Evolutionary conservation across 2,329 filamentous ascomycete genomes (phyloP).

Genomic region (Cordyceps pruinosa): DNA sequence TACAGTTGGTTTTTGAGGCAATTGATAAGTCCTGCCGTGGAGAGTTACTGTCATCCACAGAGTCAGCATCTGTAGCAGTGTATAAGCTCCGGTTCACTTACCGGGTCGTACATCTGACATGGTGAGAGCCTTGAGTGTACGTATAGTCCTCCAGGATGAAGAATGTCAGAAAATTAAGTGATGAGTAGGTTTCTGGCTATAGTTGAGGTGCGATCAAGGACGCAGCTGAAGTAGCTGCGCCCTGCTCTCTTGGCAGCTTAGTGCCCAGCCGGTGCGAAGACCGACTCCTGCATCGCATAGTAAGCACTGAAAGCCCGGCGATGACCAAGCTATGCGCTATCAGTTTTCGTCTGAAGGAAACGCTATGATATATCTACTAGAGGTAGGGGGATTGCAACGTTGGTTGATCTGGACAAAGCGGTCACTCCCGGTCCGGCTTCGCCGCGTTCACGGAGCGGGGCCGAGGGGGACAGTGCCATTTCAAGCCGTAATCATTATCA

Average conservation of each 20-base stretch:
- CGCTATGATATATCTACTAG: neutral
- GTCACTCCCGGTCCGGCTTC: neutral
- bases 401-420: neutral
- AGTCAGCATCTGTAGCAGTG: neutral
- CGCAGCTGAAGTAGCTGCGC: neutral
- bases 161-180: neutral
- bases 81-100: neutral
- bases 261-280: neutral
- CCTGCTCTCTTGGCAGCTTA: neutral
- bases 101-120: neutral
- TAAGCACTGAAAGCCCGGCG: too few species aligned
- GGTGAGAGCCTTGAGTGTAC: neutral
- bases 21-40: constrained; percentile 8
- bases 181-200: neutral
- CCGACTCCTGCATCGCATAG: neutral
- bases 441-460: neutral
- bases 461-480: neutral
- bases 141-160: neutral
- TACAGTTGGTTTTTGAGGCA: constrained; percentile 26
- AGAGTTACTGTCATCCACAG: neutral
- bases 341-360: neutral
- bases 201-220: neutral
- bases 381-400: neutral
- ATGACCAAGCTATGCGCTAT: neutral
- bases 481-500: neutral